These are phyloP conservation scores for Chrysochromulina parva DNA, from an alignment of 78 protist species.

Conservation along the genomic window DNA sequence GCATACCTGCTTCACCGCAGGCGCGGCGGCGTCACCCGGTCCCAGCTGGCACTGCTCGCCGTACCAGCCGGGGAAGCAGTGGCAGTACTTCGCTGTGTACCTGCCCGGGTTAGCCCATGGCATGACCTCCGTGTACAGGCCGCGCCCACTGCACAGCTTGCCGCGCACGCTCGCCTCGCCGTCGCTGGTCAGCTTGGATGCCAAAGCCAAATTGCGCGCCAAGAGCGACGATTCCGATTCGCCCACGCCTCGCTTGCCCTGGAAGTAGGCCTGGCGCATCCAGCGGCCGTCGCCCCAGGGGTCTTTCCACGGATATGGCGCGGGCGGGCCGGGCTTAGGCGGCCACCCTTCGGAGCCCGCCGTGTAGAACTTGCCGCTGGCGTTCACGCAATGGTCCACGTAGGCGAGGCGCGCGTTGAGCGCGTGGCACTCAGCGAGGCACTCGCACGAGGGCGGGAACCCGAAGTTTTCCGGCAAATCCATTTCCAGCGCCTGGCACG, in stretches of 20 bases:
- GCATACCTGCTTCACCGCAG: neutral
- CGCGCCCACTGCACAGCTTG: neutral
- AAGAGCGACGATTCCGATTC: neutral
- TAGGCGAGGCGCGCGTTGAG: neutral
- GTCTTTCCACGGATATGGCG: neutral
- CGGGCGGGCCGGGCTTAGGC: neutral
- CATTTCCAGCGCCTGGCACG: neutral
- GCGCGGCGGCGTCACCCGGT: neutral
- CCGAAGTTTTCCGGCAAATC: neutral
- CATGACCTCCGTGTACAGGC: neutral
- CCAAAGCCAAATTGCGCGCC: neutral
- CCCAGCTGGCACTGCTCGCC: neutral
- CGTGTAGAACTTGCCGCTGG: neutral
- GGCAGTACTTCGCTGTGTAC: neutral
- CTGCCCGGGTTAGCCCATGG: neutral
- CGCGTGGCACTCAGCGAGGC: neutral
- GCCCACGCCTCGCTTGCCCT: no score
- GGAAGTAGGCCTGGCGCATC: neutral
- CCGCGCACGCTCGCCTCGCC: neutral
- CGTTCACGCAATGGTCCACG: neutral
- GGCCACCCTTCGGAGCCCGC: neutral
- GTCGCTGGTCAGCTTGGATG: neutral
- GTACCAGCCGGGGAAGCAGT: conserved; percentile 13
- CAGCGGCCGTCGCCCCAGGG: neutral
- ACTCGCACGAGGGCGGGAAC: conserved; percentile 23